Evolutionary conservation across 768 basidiomycete species (phyloP).

Genomic region (Russula griseocarnosa): DNA sequence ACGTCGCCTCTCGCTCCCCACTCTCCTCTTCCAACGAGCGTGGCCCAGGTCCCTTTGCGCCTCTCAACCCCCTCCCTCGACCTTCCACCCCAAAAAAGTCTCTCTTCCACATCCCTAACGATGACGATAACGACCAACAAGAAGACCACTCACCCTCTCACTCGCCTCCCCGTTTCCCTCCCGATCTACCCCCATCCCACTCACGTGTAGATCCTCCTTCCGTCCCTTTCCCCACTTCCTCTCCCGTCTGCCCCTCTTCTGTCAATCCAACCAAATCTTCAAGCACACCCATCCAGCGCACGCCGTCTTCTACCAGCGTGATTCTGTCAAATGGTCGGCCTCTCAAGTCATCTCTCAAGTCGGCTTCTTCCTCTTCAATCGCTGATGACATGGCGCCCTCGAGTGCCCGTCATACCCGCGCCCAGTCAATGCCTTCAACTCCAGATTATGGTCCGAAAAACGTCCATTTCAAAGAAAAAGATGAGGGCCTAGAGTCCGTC

Average conservation of each 20-base stretch:
- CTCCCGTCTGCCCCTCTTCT: neutral
- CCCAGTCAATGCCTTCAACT: constrained; percentile 60
- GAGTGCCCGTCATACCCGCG: constrained; percentile 35
- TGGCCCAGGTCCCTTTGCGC: constrained; percentile 24
- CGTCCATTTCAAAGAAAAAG: constrained; percentile 76
- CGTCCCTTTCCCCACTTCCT: constrained; percentile 17
- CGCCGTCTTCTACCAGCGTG: constrained; percentile 39
- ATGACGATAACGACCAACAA: constrained; percentile 25
- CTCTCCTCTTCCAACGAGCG: constrained; percentile 24
- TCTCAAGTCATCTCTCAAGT: constrained; percentile 82
- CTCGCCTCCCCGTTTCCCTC: constrained; percentile 4
- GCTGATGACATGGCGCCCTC: constrained; percentile 36
- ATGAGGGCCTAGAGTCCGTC: constrained; percentile 57
- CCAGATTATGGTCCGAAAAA: constrained; percentile 59
- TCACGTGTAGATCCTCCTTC: neutral
- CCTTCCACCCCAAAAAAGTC: constrained; percentile 13
- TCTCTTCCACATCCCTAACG: constrained; percentile 27
- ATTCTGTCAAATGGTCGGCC: constrained; percentile 75
- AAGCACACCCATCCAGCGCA: constrained; percentile 16
- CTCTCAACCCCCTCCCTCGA: constrained; percentile 21
- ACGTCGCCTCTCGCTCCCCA: constrained; percentile 26
- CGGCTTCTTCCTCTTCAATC: constrained; percentile 49
- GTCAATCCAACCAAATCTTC: neutral
- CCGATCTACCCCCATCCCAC: neutral
- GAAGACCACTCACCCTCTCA: constrained; percentile 23